Percentiles rank a stretch among this genome's conserved stretches.
phyloP scores from a whole-genome alignment of 495 filamentous ascomycete species.

The Cercophora sp. region DNA sequence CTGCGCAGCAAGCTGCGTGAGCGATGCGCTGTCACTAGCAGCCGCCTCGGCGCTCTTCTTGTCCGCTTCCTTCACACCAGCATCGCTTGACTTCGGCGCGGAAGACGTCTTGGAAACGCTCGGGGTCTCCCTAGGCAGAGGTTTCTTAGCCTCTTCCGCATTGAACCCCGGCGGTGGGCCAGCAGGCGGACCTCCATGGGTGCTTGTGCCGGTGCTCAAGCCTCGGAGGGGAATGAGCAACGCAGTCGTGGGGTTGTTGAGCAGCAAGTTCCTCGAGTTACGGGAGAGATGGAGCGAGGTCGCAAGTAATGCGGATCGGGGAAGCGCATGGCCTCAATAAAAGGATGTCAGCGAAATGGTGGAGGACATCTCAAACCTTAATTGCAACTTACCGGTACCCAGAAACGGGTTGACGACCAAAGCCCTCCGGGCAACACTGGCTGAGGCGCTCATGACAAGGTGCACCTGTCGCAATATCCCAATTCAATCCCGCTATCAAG shows the following conservation, averaged over 20 bases:
- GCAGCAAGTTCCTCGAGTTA: conserved; percentile 54
- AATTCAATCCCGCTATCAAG: conserved; percentile 7
- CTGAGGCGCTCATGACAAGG: conserved; percentile 56
- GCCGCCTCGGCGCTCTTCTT: conserved; percentile 29
- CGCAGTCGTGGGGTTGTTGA: conserved; percentile 59
- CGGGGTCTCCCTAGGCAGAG: conserved; percentile 53
- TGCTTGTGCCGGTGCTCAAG: conserved; percentile 64
- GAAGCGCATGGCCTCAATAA: conserved; percentile 34
- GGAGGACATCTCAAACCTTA: not conserved
- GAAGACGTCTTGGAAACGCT: conserved; percentile 36
- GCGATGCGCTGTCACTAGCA: conserved; percentile 24
- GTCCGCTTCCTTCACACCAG: conserved; percentile 23
- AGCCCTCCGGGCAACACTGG: conserved; percentile 56
- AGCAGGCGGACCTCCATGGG: conserved; percentile 45
- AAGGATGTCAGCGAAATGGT: conserved; percentile 8
- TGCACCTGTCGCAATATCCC: not conserved
- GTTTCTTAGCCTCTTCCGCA: conserved; percentile 83
- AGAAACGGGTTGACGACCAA: conserved; percentile 52
- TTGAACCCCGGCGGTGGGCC: conserved; percentile 94
- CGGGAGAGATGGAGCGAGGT: conserved; percentile 52
- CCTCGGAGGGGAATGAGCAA: conserved; percentile 61
- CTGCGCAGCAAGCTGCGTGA: conserved; percentile 32
- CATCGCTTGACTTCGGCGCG: conserved; percentile 29
- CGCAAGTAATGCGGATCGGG: conserved; percentile 36
- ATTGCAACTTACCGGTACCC: conserved; percentile 35